phyloP scores from a whole-genome alignment of 768 basidiomycete genomes.

The Tylopilus subfusipes region DNA sequence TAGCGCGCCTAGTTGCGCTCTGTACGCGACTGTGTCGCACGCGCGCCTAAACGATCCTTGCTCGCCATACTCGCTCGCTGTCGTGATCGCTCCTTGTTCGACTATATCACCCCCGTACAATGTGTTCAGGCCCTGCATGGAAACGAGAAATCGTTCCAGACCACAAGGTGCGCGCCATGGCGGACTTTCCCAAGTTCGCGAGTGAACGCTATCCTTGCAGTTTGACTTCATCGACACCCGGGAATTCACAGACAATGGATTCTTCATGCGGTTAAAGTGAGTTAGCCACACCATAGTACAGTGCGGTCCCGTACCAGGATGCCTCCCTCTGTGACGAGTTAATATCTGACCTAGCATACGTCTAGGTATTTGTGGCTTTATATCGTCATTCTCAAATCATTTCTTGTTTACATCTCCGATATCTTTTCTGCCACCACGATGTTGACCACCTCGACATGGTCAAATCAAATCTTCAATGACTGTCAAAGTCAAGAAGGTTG shows the following conservation, averaged over 20 bases:
- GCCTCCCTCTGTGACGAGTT: neutral
- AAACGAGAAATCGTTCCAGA: conserved; percentile 96
- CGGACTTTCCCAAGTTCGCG: neutral
- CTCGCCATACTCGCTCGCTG: conserved; percentile 26
- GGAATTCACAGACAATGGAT: conserved; percentile 88
- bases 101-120: conserved; percentile 12
- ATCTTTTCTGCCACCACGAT: conserved; percentile 97
- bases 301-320: neutral
- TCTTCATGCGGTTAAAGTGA: conserved; percentile 83
- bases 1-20: conserved; percentile 13
- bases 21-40: conserved; percentile 37
- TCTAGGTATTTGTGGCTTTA: conserved; percentile 90
- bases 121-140: conserved; percentile 74
- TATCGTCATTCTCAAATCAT: conserved; percentile 88
- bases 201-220: conserved; percentile 39
- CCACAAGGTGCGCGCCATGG: conserved; percentile 73
- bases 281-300: conserved; percentile 13
- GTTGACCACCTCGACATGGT: conserved; percentile 89
- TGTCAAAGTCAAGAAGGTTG: conserved; percentile 66
- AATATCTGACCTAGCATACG: conserved; percentile 9
- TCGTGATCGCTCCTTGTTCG: conserved; percentile 18
- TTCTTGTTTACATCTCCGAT: conserved; percentile 96
- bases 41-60: conserved; percentile 23
- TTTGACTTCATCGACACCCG: conserved; percentile 95
- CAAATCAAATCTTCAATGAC: conserved; percentile 82